phyloP scores from a whole-genome alignment of 2,329 filamentous ascomycete species.

The Apiospora saccharicola region DNA sequence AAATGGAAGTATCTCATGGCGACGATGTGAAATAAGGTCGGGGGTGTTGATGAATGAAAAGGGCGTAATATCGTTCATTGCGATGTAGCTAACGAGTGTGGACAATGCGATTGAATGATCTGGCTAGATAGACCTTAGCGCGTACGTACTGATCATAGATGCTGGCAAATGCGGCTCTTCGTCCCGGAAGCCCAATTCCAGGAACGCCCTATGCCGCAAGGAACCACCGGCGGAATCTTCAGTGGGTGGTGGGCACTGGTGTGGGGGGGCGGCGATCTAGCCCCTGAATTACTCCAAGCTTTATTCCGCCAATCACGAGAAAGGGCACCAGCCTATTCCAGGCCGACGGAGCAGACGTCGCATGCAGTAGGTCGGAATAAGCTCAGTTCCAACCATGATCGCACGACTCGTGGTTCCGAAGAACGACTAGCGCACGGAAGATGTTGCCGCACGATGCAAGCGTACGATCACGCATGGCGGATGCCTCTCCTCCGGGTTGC shows the following conservation, averaged over 20 bases:
- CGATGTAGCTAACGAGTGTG: no score
- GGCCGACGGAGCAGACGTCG: constrained; percentile 12
- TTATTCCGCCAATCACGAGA: constrained; percentile 1
- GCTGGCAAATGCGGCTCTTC: background rate
- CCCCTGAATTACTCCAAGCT: background rate
- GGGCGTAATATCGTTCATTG: no score
- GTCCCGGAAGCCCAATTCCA: background rate
- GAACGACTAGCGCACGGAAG: background rate
- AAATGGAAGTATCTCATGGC: no score
- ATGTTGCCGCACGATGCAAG: background rate
- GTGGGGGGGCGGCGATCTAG: background rate
- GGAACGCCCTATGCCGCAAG: background rate
- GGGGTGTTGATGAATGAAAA: no score
- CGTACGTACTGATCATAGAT: no score
- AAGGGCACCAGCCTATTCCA: background rate
- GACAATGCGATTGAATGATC: background rate
- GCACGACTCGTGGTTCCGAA: background rate
- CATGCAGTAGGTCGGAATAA: constrained; percentile 14
- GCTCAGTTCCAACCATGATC: background rate
- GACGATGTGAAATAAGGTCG: no score
- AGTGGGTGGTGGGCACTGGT: background rate
- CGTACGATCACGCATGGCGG: background rate
- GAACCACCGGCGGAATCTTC: background rate
- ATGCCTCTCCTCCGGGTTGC: background rate
- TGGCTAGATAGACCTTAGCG: background rate